phyloP scores from a whole-genome alignment of 2,329 filamentous ascomycete species.

The Lomentospora prolificans region DNA sequence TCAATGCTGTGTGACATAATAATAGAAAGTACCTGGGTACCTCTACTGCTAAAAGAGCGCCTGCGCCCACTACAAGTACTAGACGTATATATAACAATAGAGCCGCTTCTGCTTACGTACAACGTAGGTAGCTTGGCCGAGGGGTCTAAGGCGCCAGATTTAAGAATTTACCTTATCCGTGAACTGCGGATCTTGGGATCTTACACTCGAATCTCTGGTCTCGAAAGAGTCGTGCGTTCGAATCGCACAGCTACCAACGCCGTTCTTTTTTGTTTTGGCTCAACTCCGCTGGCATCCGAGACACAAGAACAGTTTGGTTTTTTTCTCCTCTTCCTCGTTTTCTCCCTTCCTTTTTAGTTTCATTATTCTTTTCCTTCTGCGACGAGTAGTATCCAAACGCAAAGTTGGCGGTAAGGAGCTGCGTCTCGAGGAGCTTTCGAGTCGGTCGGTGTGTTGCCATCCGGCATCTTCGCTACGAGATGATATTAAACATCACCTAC shows the following conservation, averaged over 20 bases:
- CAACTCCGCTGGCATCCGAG: background rate
- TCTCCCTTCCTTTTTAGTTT: background rate
- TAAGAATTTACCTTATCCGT: background rate
- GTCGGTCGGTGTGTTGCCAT: no score
- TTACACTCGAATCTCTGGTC: constrained; percentile 1
- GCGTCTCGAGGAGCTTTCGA: no score
- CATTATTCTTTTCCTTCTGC: background rate
- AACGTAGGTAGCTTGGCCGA: background rate
- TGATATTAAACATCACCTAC: no score
- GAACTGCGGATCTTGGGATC: background rate
- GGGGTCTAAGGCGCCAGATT: constrained; percentile 4
- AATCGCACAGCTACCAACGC: constrained; percentile 1
- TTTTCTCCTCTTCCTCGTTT: background rate
- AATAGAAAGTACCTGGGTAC: no score
- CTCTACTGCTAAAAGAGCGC: no score
- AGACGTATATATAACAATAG: background rate
- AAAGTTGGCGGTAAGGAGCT: background rate
- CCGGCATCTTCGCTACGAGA: no score
- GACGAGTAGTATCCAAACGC: background rate
- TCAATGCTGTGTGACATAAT: no score
- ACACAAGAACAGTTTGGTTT: background rate
- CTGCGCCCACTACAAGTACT: no score
- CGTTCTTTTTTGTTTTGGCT: background rate
- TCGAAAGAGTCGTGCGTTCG: constrained; percentile 4
- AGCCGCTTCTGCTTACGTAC: background rate